phyloP scores from a whole-genome alignment of 768 basidiomycete genomes.

The Boletus bicolor region DNA sequence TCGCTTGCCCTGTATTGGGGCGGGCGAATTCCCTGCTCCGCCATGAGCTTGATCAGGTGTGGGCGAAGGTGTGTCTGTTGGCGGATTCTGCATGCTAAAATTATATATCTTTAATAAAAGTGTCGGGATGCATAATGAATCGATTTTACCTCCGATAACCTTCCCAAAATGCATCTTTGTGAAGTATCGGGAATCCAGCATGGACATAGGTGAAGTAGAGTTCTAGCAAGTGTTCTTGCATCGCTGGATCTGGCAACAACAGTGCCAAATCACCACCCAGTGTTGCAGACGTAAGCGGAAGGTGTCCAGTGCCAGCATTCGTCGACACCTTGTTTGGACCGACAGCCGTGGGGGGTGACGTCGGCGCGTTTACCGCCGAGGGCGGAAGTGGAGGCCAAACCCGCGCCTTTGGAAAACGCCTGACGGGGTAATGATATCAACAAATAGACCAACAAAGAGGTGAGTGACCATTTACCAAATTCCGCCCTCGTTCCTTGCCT shows the following conservation, averaged over 20 bases:
- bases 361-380: constrained; percentile 25
- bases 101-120: background rate
- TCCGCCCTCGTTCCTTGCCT: constrained; percentile 69
- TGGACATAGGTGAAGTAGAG: constrained; percentile 85
- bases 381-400: constrained; percentile 72
- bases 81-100: constrained; percentile 25
- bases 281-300: constrained; percentile 23
- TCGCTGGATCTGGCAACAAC: constrained; percentile 51
- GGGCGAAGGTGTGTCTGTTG: constrained; percentile 33
- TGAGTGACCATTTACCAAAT: constrained; percentile 54
- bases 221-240: constrained; percentile 67
- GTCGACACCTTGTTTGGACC: constrained; percentile 6
- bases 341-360: constrained; percentile 8
- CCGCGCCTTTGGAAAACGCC: constrained; percentile 84
- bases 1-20: constrained; percentile 40
- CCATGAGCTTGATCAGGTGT: constrained; percentile 18
- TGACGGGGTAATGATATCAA: constrained; percentile 29
- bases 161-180: constrained; percentile 67
- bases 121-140: background rate
- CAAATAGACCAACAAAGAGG: constrained; percentile 9
- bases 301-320: constrained; percentile 4
- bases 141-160: constrained; percentile 44
- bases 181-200: constrained; percentile 70
- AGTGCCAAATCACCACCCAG: constrained; percentile 37
- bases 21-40: constrained; percentile 23